Conservation (phyloP, 352 stramenopile genomes). For the Albugo candida region DNA sequence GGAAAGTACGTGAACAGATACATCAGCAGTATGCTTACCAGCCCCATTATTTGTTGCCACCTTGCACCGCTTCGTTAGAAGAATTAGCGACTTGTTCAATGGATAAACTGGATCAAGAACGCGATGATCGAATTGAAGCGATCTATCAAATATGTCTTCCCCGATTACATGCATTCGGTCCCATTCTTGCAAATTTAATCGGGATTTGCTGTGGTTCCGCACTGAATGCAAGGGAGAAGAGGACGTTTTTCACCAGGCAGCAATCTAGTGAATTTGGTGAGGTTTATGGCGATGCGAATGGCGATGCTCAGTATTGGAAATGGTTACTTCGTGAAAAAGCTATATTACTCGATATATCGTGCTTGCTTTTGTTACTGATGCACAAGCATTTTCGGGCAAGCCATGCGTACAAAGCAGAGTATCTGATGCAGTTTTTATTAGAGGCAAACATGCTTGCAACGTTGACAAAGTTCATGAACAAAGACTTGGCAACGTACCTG, state of each 20-base stretch:
- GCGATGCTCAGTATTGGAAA: slow-evolving; percentile 56
- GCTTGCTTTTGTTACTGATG: slow-evolving; percentile 35
- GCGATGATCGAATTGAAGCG: slow-evolving; percentile 37
- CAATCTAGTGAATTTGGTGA: slow-evolving; percentile 19
- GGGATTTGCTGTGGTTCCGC: slow-evolving; percentile 42
- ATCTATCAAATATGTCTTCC: slow-evolving; percentile 54
- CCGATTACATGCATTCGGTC: slow-evolving; percentile 48
- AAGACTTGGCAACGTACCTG: slow-evolving; percentile 58
- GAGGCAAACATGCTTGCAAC: slow-evolving; percentile 50
- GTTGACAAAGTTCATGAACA: slow-evolving; percentile 77
- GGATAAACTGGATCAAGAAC: slow-evolving; percentile 44
- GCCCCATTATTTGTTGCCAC: slow-evolving; percentile 37
- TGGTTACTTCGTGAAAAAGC: slow-evolving; percentile 69
- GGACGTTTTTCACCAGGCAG: slow-evolving; percentile 51
- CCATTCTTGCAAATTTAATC: slow-evolving; percentile 43
- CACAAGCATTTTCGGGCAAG: slow-evolving; percentile 63
- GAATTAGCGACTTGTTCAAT: slow-evolving; percentile 25
- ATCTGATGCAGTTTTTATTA: slow-evolving; percentile 63
- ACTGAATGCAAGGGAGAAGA: slow-evolving; percentile 56
- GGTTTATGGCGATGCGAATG: slow-evolving; percentile 11
- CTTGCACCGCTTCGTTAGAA: slow-evolving; percentile 16
- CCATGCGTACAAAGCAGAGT: slow-evolving; percentile 56
- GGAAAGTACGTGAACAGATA: slow-evolving; percentile 32
- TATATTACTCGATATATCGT: slow-evolving; percentile 55
- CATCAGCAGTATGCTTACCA: slow-evolving; percentile 55